Evolutionary conservation across 2,329 filamentous ascomycete species (phyloP).

Genomic region (Orbilia brochopaga): DNA sequence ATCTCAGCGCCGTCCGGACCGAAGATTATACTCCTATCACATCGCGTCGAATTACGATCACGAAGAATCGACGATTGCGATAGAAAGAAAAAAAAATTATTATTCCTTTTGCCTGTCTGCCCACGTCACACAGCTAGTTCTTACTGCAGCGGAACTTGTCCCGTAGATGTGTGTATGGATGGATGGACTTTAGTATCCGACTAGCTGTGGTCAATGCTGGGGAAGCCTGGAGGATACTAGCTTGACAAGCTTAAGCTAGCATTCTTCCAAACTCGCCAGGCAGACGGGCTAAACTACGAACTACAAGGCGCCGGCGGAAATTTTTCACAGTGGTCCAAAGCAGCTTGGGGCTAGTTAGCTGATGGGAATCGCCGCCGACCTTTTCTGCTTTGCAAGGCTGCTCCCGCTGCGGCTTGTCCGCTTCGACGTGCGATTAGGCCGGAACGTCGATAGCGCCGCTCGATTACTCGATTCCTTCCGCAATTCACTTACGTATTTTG

Average conservation of each 20-base stretch:
- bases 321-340: background rate
- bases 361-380: background rate
- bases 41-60: background rate
- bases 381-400: background rate
- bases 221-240: no score
- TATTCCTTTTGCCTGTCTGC: no score
- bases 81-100: no score
- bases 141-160: no score
- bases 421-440: constrained; percentile 18
- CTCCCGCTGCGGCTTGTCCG: constrained; percentile 8
- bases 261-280: no score
- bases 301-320: background rate
- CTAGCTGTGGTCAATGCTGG: no score
- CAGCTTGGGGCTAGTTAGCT: no score
- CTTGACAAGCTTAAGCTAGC: no score
- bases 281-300: background rate
- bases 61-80: no score
- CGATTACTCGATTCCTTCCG: constrained; percentile 25
- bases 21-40: background rate
- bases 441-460: constrained; percentile 21
- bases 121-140: no score
- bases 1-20: background rate
- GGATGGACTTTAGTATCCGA: no score
- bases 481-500: constrained; percentile 41
- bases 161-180: no score